These are phyloP conservation scores for Hsuehochloa calcarea DNA, from an alignment of 176 grass and related monocot species.

Conservation along the genomic window DNA sequence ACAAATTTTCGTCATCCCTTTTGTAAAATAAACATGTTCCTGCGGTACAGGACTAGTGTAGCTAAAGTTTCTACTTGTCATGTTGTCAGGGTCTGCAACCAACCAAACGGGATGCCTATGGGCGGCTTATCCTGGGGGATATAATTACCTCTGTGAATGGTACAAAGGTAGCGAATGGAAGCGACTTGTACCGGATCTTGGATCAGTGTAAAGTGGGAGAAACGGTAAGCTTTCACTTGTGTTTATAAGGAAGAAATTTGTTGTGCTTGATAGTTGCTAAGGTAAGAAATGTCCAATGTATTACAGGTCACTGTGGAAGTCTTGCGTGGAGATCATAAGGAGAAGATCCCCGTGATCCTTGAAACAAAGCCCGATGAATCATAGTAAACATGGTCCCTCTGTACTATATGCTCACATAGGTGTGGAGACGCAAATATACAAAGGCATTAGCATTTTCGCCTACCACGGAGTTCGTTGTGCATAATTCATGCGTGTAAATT, in stretches of 20 bases:
- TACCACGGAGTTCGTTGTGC: constrained; percentile 29
- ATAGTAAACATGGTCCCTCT: constrained; percentile 28
- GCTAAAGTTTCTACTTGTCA: neutral
- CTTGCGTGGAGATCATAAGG: constrained; percentile 85
- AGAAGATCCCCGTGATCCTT: constrained; percentile 91
- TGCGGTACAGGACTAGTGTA: neutral
- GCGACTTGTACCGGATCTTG: constrained; percentile 90
- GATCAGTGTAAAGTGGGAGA: constrained; percentile 99
- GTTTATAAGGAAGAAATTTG: neutral
- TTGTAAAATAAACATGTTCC: neutral
- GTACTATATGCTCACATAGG: constrained; percentile 12
- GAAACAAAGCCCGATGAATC: constrained; percentile 89
- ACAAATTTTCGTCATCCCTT: neutral
- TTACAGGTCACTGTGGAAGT: constrained; percentile 85
- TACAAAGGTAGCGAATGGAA: constrained; percentile 80
- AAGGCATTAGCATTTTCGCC: constrained; percentile 9
- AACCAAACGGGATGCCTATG: constrained; percentile 88
- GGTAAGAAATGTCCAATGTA: neutral
- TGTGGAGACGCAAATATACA: constrained; percentile 9
- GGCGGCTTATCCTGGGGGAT: constrained; percentile 83
- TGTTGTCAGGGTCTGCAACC: constrained; percentile 68
- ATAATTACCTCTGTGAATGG: constrained; percentile 96
- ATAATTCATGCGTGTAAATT: constrained; percentile 49
- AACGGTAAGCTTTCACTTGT: constrained; percentile 42
- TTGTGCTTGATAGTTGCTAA: neutral